Percentiles rank a stretch among this genome's conserved stretches.
Conservation (phyloP, 768 basidiomycete genomes). For the Mycena galericulata region DNA sequence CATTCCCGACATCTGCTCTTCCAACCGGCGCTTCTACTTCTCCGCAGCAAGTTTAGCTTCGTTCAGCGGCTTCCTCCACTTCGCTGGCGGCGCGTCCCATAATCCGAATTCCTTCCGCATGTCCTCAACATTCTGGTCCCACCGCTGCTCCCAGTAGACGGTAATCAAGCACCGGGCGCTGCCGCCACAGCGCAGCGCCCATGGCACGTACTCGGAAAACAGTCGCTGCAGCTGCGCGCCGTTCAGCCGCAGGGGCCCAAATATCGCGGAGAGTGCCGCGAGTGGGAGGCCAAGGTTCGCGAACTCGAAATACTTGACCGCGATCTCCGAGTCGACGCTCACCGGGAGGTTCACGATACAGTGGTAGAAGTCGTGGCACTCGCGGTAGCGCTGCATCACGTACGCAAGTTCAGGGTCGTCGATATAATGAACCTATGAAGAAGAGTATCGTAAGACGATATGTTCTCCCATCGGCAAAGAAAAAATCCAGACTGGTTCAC, state of each 20-base stretch:
- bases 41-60: constrained; percentile 69
- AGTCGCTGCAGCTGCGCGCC: constrained; percentile 66
- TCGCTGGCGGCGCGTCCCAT: constrained; percentile 82
- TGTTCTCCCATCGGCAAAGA: not conserved
- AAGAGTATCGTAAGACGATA: not conserved
- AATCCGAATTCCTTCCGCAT: constrained; percentile 89
- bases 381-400: constrained; percentile 97
- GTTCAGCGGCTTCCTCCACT: constrained; percentile 73
- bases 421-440: constrained; percentile 87
- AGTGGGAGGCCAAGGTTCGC: constrained; percentile 93
- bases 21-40: constrained; percentile 32
- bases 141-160: constrained; percentile 96
- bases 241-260: constrained; percentile 82
- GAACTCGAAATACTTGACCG: constrained; percentile 95
- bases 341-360: constrained; percentile 91
- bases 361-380: constrained; percentile 98
- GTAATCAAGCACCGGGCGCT: constrained; percentile 82
- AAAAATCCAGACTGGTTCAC: constrained; percentile 76
- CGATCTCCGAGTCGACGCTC: constrained; percentile 90
- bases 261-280: constrained; percentile 81
- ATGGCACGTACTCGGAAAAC: constrained; percentile 88
- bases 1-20: constrained; percentile 4
- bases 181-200: constrained; percentile 90
- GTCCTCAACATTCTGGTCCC: constrained; percentile 86
- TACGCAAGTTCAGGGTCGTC: constrained; percentile 96